Evolutionary conservation across 352 stramenopile species (phyloP), one percentile per base, ranked within the genome.

Genomic region (Phytophthora aleatoria): DNA sequence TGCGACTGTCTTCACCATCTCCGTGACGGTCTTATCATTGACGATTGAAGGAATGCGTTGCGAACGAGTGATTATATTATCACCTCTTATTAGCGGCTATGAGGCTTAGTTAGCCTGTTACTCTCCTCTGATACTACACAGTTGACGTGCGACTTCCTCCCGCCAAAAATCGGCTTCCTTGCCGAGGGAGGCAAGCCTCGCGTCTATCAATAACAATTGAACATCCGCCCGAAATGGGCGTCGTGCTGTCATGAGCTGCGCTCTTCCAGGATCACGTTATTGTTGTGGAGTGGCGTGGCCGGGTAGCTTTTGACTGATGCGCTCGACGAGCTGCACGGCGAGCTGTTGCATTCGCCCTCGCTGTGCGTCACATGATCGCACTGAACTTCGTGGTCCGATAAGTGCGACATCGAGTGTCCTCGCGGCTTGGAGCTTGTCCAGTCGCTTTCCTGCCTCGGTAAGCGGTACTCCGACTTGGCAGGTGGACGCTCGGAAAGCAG

Each of bases 271-370:
- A 77, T 77, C 28, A 48, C 58, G 50, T 69, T 66, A 28, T 63
- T 62, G 49, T 61, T 54, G 54, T 47, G n/a, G 26, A 62, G 55
- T 16, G 59, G 61, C 11, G 64, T 68, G n/a, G 69, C 41, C 0
- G 60, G 45, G 16, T 63, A 74, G 33, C 43, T 70, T 27, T 67
- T 73, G 33, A 49, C 30, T 1, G 64, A 74, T 47, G 62, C 60
- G 31, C 44, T 64, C 13, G 57, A 71, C 11, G 68, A 72, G 44
- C 65, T 73, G 52, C 65, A 84, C 6, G 65, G 63, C 2, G 78
- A 83, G 55, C 78, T 79, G 24, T 73, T 77, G 35, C 80, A 50
- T 27, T 83, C 77, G 30, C 73, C 73, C 30, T 87, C 79, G 36
- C 72, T 84, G 42, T 79, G 74, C 27, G 73, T 47, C 24, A 74